A percentile compares a stretch with the other conserved stretches of the same genome.
phyloP scores from a whole-genome alignment of 2,329 filamentous ascomycete genomes.

The Paecilomyces fulvus region DNA sequence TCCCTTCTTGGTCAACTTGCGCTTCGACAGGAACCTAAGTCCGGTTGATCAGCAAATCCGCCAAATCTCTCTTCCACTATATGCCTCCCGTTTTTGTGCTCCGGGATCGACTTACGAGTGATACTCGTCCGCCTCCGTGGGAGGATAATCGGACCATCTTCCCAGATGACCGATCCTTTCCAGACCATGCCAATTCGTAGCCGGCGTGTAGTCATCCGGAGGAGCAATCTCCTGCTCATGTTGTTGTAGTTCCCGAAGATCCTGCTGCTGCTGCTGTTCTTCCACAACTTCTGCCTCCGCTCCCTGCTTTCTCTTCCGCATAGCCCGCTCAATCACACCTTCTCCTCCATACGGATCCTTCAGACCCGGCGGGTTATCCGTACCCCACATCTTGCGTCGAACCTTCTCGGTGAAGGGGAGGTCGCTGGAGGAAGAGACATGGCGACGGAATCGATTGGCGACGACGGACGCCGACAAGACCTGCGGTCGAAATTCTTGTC shows the following conservation, averaged over 20 bases:
- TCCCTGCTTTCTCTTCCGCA: constrained; percentile 11
- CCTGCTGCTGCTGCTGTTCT: constrained; percentile 1
- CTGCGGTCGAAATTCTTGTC: constrained; percentile 27
- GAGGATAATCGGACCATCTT: constrained; percentile 30
- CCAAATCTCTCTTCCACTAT: background rate
- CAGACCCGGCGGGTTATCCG: constrained; percentile 40
- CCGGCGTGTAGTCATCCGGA: constrained; percentile 34
- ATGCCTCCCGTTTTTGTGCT: background rate
- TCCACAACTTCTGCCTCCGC: constrained; percentile 9
- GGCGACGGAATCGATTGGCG: constrained; percentile 25
- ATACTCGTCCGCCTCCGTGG: constrained; percentile 31
- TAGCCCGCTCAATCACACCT: constrained; percentile 22
- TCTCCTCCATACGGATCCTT: constrained; percentile 41
- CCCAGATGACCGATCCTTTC: constrained; percentile 45
- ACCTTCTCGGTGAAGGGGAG: constrained; percentile 37
- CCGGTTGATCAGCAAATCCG: background rate
- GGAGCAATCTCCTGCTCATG: constrained; percentile 3
- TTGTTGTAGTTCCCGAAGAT: background rate
- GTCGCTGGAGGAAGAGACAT: constrained; percentile 22
- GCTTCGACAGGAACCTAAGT: constrained; percentile 27
- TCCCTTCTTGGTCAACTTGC: constrained; percentile 25
- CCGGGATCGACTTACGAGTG: constrained; percentile 27
- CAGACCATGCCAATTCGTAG: constrained; percentile 45
- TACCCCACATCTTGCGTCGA: constrained; percentile 43
- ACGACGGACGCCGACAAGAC: constrained; percentile 12